phyloP scores from a whole-genome alignment of 2,329 filamentous ascomycete genomes.

The Thelonectria rubi region DNA sequence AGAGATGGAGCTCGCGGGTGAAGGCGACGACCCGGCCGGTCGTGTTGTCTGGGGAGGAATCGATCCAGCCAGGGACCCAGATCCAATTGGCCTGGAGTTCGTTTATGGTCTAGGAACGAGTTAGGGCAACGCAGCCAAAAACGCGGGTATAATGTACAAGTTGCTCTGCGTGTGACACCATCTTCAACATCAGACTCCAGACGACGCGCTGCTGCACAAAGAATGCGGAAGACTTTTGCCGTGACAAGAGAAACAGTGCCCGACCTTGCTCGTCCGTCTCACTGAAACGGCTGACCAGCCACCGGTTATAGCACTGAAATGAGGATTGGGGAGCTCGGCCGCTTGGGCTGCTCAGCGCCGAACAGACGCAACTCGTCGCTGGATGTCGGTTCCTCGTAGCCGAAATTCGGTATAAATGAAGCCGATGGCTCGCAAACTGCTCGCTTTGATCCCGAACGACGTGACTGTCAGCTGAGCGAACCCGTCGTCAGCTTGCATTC shows the following conservation, averaged over 20 bases:
- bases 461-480: not conserved
- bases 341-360: not conserved
- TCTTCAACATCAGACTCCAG: not conserved
- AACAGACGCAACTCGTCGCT: not conserved
- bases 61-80: conserved; percentile 46
- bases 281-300: not conserved
- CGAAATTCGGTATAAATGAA: not conserved
- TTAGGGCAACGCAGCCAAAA: not conserved
- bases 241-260: not conserved
- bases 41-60: conserved; percentile 25
- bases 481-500: not conserved
- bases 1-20: conserved; percentile 18
- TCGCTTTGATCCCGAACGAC: not conserved
- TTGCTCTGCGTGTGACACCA: conserved; percentile 9
- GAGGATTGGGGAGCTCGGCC: not conserved
- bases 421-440: not conserved
- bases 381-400: not conserved
- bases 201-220: not conserved
- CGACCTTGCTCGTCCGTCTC: not conserved
- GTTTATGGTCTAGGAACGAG: conserved; percentile 41
- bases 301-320: not conserved
- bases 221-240: not conserved
- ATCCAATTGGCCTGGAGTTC: conserved; percentile 51
- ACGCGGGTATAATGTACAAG: conserved; percentile 7
- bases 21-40: conserved; percentile 33